Evolutionary conservation across 192 early-diverging fungal species (phyloP).

Genomic region (Coemansia sp.): DNA sequence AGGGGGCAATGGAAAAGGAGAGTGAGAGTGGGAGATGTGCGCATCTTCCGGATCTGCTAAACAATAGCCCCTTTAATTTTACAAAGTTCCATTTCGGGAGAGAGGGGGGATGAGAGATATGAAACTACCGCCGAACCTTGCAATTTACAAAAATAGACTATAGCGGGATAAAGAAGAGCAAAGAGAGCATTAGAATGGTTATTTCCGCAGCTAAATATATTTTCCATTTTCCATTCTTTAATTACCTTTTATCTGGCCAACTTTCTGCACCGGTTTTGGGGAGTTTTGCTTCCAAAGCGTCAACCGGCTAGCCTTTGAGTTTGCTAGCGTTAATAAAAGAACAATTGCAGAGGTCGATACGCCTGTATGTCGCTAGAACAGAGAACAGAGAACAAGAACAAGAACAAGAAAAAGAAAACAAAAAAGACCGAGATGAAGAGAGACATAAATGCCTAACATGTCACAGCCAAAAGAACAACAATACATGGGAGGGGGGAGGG

Average conservation of each 20-base stretch:
- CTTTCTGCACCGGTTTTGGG: background rate
- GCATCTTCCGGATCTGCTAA: background rate
- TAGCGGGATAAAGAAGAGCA: background rate
- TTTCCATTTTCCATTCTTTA: background rate
- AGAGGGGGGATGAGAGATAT: no score
- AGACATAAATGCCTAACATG: background rate
- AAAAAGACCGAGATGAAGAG: background rate
- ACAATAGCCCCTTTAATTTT: slow-evolving; percentile 1
- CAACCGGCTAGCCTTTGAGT: no score
- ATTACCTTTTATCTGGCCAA: background rate
- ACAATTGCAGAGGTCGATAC: no score
- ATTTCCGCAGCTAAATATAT: background rate
- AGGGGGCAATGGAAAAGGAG: background rate
- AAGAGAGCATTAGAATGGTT: background rate
- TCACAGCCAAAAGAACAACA: background rate
- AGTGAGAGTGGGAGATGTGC: background rate
- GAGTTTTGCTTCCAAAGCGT: no score
- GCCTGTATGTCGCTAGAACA: no score
- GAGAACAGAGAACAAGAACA: background rate
- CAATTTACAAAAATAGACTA: background rate
- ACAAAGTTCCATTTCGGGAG: no score
- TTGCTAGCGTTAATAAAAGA: no score
- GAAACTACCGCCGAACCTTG: no score
- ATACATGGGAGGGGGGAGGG: background rate
- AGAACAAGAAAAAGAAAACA: background rate